Base-by-base conservation (phyloP, 1,139 yeast species). In the Wickerhamiella pararugosa region DNA sequence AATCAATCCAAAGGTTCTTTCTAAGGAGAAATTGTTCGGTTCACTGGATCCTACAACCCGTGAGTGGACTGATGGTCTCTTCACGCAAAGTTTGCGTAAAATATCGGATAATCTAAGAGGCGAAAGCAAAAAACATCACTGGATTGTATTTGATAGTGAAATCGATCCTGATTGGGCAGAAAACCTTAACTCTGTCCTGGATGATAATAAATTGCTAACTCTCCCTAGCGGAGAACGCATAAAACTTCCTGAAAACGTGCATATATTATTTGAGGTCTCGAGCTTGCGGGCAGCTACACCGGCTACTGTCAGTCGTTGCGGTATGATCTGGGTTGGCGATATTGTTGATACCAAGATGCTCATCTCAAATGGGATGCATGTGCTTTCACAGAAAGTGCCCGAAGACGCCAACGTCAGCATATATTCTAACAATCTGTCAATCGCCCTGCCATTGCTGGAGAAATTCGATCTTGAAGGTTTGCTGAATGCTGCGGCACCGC, bases 121-220 rank as follows among this genome's bases (percentile, higher is more conserved):
- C 1, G 84, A 78, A 50, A 57, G 60, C 25, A 53, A 61, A 3
- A 75, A 71, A 46, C 61, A 70, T 1, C 70, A 76, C 15, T 86
- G 95, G 94, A 71, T 90, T 47, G 70, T 87, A 0, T 82, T 90
- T 57, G 96, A 87, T 60, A 94, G 97, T 37, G 96, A 84, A 52
- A 74, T 90, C 35, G 97, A 90, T 56, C 97, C 98, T 0, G 76
- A 74, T 42, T 90, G 96, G 94, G 86, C 86, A 1, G 98, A 90
- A 53, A 81, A 81, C 47, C 64, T 90, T 50, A 90, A 90, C 59
- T 79, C 94, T 64, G 92, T 86, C 8, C 66, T 90, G 29, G 98
- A 90, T 60, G 97, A 90, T 52, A 90, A 86, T 57, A 76, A 72
- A 50, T 53, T 81, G 1, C 62, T 87, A 41, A 86, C 97, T 0